A percentile compares a stretch with the other conserved stretches of the same genome.
These are phyloP conservation scores for Circinella umbellata DNA, from an alignment of 371 early-diverging fungal species.

Conservation along the genomic window DNA sequence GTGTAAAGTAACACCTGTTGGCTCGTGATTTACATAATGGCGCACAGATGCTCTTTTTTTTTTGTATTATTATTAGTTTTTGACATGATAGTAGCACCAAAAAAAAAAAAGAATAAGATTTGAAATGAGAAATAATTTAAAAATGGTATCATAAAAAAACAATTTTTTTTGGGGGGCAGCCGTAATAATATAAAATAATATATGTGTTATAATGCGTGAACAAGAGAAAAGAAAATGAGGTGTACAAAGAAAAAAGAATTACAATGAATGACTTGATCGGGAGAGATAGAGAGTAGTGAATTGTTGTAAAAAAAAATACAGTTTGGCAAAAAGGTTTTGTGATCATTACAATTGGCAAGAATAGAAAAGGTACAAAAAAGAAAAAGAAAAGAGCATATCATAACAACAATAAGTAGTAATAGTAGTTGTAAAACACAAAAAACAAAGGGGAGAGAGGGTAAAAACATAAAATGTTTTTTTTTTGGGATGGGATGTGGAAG, in stretches of 20 bases:
- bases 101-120: not conserved
- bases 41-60: conserved; percentile 9
- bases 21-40: not conserved
- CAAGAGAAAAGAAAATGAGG: not conserved
- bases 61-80: not conserved
- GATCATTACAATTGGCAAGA: not conserved
- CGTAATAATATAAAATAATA: no score
- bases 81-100: not conserved
- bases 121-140: not conserved
- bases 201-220: no score
- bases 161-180: not conserved
- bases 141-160: conserved; percentile 8
- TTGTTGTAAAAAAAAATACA: no score
- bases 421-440: not conserved
- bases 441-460: not conserved
- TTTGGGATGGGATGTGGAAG: no score
- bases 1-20: conserved; percentile 2
- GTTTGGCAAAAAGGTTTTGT: not conserved
- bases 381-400: conserved; percentile 7
- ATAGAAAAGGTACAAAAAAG: not conserved
- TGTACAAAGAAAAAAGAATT: not conserved
- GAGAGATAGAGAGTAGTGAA: no score
- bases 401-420: conserved; percentile 1
- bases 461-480: no score
- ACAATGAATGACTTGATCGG: not conserved